A percentile compares a stretch with the other conserved stretches of the same genome.
Conservation (phyloP, 2,329 filamentous ascomycete genomes). For the Cercospora beticola region DNA sequence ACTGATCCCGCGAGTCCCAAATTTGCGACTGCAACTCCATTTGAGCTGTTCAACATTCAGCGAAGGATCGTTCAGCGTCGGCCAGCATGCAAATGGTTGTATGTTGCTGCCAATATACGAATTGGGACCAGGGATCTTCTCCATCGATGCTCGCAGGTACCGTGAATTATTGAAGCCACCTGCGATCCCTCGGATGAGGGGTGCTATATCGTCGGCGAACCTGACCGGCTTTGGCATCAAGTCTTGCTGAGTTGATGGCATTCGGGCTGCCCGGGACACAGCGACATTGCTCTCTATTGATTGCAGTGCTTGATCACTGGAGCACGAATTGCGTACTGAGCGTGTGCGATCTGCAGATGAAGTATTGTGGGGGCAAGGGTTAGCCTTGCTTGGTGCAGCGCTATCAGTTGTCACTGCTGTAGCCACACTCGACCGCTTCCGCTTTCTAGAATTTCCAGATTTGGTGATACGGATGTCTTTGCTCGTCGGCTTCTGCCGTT, state of each 20-base stretch:
- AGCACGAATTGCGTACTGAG: neutral
- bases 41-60: conserved; percentile 33
- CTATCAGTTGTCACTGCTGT: neutral
- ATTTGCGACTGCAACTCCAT: conserved; percentile 32
- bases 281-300: neutral
- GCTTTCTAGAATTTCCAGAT: conserved; percentile 16
- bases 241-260: neutral
- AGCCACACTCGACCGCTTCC: conserved; percentile 14
- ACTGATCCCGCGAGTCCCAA: conserved; percentile 32
- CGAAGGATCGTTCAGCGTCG: conserved; percentile 22
- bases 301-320: neutral
- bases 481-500: conserved; percentile 29
- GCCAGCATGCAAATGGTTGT: conserved; percentile 31
- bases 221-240: conserved; percentile 2
- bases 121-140: conserved; percentile 23
- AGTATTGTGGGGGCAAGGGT: neutral
- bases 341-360: neutral
- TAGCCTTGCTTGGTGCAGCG: neutral
- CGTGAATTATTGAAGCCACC: conserved; percentile 22
- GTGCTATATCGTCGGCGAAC: conserved; percentile 21
- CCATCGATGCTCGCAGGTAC: conserved; percentile 16
- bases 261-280: neutral
- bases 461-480: conserved; percentile 28
- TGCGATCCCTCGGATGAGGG: conserved; percentile 19
- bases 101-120: conserved; percentile 20